Conservation (phyloP, 2,329 filamentous ascomycete genomes). For the Fonsecaea nubica region DNA sequence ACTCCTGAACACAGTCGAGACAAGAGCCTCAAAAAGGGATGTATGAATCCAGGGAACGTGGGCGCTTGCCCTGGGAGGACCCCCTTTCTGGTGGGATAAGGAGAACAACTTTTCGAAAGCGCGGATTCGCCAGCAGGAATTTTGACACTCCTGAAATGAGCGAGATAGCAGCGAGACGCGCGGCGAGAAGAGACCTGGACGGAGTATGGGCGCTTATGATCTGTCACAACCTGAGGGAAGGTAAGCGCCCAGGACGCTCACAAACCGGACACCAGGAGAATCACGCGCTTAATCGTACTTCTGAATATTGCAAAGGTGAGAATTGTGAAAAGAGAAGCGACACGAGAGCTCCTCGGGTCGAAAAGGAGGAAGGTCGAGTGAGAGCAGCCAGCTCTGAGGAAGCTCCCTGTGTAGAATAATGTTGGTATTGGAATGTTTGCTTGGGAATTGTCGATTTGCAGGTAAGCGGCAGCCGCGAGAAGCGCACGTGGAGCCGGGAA, state of each 20-base stretch:
- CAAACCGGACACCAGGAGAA: background rate
- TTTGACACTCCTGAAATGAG: constrained; percentile 6
- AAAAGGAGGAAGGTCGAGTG: background rate
- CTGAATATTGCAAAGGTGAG: background rate
- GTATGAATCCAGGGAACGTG: constrained; percentile 17
- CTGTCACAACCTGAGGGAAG: constrained; percentile 19
- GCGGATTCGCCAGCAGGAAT: constrained; percentile 4
- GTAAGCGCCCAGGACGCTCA: constrained; percentile 25
- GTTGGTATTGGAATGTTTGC: constrained; percentile 1
- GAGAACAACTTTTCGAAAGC: constrained; percentile 20
- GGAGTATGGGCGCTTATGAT: constrained; percentile 26
- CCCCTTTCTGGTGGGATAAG: constrained; percentile 20
- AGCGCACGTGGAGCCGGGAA: constrained; percentile 32
- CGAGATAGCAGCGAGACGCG: constrained; percentile 17
- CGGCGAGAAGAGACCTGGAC: constrained; percentile 14
- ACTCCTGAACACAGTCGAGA: constrained; percentile 24
- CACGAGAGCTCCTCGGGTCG: background rate
- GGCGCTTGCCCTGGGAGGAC: constrained; percentile 27
- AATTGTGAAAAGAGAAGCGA: background rate
- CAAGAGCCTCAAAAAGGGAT: constrained; percentile 20
- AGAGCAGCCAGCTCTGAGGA: constrained; percentile 9
- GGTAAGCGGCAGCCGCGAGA: constrained; percentile 36
- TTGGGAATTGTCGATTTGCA: constrained; percentile 16
- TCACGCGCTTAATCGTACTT: background rate
- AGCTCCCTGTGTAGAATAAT: background rate